Evolutionary conservation across 2,329 filamentous ascomycete species (phyloP).

Genomic region (Diaporthe australafricana): DNA sequence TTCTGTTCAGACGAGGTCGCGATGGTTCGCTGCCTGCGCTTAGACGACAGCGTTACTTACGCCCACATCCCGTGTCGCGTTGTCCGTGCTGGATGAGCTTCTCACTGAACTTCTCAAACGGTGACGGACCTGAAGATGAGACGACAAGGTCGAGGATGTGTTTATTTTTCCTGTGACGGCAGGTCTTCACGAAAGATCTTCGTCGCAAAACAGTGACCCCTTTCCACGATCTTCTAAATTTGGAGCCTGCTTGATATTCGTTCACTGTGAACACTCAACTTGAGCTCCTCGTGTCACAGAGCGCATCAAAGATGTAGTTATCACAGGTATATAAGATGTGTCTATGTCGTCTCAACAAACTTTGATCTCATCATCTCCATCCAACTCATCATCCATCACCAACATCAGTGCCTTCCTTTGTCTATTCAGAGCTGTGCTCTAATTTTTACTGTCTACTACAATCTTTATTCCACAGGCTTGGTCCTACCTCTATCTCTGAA

Average conservation of each 20-base stretch:
- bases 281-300: background rate
- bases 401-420: slow-evolving; percentile 1
- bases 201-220: background rate
- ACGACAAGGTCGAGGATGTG: background rate
- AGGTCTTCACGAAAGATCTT: slow-evolving; percentile 1
- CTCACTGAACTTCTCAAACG: background rate
- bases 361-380: background rate
- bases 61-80: slow-evolving; percentile 3
- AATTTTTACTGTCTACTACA: slow-evolving; percentile 3
- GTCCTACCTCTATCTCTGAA: background rate
- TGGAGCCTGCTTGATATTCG: background rate
- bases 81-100: slow-evolving; percentile 7
- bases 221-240: background rate
- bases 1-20: background rate
- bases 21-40: background rate
- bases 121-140: background rate
- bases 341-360: background rate
- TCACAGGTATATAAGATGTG: slow-evolving; percentile 1
- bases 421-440: background rate
- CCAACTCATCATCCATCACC: background rate
- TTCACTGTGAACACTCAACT: background rate
- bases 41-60: background rate
- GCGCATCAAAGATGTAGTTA: background rate
- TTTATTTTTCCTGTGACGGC: background rate
- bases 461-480: slow-evolving; percentile 5